Base-by-base conservation (phyloP, 2,329 filamentous ascomycete genomes). In the Claviceps quebecensis region DNA sequence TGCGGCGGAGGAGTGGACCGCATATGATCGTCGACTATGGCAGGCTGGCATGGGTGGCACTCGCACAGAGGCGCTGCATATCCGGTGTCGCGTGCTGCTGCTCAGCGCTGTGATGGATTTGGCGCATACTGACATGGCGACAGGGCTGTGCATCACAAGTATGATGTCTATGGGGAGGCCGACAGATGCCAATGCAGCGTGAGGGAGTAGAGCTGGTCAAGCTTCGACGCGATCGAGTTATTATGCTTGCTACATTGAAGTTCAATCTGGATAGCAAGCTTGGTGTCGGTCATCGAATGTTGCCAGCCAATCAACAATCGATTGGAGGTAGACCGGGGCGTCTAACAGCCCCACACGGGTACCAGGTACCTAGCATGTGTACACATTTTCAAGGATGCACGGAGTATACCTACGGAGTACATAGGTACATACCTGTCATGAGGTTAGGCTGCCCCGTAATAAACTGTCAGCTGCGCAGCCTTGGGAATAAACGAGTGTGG, bases 1-100 rank as follows among this genome's bases (percentile, higher is more conserved):
- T 41, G 81, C 80, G 54, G 87, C 86, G 2, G 87, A 75, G 19
- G 86, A 77, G 68, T 89, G 84, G 53, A 87, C 79, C 49, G 91
- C 90, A 69, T 93, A 95, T 52, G 69, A 71, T 53, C 85, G 74
- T 52, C 70, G 65, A 38, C 53, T 53, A 19, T 47, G 45, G 34
- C 29, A 34, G 29, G 29, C 29, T 47, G 45, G 44, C 19, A 14
- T 23, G 36, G 45, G 4, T 46, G 41, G 51, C 9, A 55, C 39
- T 8, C 56, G 54, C 51, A 44, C 43, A 23, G 55, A 52, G 39
- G 55, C 47, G 43, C 44, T 51, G 56, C 52, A 41, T 39, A 60
- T 45, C 52, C 55, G 57, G 41, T 55, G 58, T 50, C 62, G 55
- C 56, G 56, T 57, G 48, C 49, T 57, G 48, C 49, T 57, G 57